These are phyloP conservation scores for Tulasnella sp. DNA, from an alignment of 768 basidiomycete genomes.

Conservation along the genomic window DNA sequence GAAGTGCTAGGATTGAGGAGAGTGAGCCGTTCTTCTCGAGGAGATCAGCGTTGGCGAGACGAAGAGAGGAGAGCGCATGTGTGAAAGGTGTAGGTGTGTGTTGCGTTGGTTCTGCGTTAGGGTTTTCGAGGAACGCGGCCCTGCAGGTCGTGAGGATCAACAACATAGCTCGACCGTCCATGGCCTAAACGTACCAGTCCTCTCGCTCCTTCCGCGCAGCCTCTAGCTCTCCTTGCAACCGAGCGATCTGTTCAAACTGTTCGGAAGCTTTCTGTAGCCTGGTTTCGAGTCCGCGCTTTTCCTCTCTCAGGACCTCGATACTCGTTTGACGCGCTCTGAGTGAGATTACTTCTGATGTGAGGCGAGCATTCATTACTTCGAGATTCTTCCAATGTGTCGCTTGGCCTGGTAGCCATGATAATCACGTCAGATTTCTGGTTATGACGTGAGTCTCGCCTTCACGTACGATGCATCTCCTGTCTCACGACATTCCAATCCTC, in stretches of 20 bases:
- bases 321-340: constrained; percentile 47
- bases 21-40: constrained; percentile 58
- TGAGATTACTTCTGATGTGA: constrained; percentile 41
- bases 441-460: neutral
- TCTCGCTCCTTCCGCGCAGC: constrained; percentile 46
- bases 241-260: constrained; percentile 42
- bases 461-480: constrained; percentile 47
- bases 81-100: constrained; percentile 23
- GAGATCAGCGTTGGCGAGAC: constrained; percentile 48
- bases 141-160: constrained; percentile 9
- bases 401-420: constrained; percentile 27
- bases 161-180: neutral
- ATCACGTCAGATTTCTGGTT: neutral
- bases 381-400: constrained; percentile 47
- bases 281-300: constrained; percentile 52
- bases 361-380: constrained; percentile 46
- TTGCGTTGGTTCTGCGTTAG: constrained; percentile 7
- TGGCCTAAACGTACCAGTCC: constrained; percentile 30
- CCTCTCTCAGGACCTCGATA: constrained; percentile 61
- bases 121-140: constrained; percentile 14
- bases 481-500: constrained; percentile 52
- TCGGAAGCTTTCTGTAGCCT: constrained; percentile 42
- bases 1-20: constrained; percentile 39
- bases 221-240: constrained; percentile 54
- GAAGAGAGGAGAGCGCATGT: constrained; percentile 40